phyloP scores from a whole-genome alignment of 2,329 filamentous ascomycete genomes.

The Penicillium aurantiogriseum region DNA sequence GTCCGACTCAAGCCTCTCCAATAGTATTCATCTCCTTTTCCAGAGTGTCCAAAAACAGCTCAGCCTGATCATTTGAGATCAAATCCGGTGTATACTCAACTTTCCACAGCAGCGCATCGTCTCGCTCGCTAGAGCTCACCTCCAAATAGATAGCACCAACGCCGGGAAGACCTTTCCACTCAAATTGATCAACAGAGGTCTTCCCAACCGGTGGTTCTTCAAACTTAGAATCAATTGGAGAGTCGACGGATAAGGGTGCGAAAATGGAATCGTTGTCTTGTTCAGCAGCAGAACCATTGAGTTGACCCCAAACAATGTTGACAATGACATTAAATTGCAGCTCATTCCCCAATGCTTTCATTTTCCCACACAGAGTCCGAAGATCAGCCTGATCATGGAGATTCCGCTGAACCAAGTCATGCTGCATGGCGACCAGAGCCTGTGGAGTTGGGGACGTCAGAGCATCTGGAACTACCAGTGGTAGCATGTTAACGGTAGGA shows the following conservation, averaged over 20 bases:
- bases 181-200: background rate
- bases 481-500: constrained; percentile 2
- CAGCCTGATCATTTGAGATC: background rate
- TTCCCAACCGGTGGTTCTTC: background rate
- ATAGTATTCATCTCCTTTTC: background rate
- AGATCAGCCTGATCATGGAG: background rate
- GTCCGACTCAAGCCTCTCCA: background rate
- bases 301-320: constrained; percentile 4
- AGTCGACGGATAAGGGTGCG: background rate
- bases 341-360: background rate
- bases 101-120: background rate
- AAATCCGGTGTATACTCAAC: background rate
- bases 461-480: background rate
- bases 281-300: background rate
- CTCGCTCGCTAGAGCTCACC: background rate
- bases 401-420: background rate
- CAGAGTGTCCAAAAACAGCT: background rate
- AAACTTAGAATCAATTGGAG: background rate
- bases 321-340: constrained; percentile 3
- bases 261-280: background rate
- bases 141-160: background rate
- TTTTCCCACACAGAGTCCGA: background rate
- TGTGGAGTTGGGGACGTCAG: background rate
- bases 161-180: background rate
- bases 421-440: background rate